A percentile compares a stretch with the other conserved stretches of the same genome.
Conservation (phyloP, 768 basidiomycete species). For the Leccinum disarticulatum region DNA sequence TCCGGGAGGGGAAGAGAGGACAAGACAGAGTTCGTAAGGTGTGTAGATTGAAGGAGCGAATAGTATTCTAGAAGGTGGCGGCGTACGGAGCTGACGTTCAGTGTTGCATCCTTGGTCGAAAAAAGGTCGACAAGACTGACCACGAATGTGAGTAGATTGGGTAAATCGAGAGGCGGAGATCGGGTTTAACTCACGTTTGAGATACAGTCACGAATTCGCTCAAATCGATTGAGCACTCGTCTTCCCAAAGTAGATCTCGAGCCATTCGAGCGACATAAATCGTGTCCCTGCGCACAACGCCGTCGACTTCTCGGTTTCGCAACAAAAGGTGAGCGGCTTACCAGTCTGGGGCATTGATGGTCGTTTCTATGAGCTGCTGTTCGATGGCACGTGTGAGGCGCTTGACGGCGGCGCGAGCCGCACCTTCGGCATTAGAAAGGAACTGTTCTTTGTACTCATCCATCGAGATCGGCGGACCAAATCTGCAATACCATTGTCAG, state of each 20-base stretch:
- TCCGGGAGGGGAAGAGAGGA: conserved; percentile 80
- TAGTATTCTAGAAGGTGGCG: conserved; percentile 82
- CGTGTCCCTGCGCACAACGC: conserved; percentile 66
- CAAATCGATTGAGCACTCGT: conserved; percentile 71
- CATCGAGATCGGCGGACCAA: conserved; percentile 77
- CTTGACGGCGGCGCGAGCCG: conserved; percentile 80
- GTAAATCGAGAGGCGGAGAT: conserved; percentile 17
- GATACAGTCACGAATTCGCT: conserved; percentile 82
- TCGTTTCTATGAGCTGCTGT: conserved; percentile 65
- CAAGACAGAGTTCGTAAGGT: conserved; percentile 83
- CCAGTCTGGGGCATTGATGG: conserved; percentile 95
- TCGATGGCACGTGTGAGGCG: conserved; percentile 77
- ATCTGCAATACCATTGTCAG: conserved; percentile 47
- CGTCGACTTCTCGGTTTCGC: conserved; percentile 17
- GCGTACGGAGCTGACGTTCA: conserved; percentile 61
- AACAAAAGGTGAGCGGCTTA: conserved; percentile 39
- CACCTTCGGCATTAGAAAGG: conserved; percentile 63
- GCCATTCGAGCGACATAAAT: conserved; percentile 91
- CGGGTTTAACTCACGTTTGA: conserved; percentile 72
- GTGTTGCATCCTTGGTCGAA: conserved; percentile 60
- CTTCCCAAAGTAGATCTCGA: conserved; percentile 88
- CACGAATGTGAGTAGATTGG: conserved; percentile 26
- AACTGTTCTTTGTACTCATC: conserved; percentile 77
- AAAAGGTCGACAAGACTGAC: conserved; percentile 87
- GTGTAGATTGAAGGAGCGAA: conserved; percentile 76